Evolutionary conservation across 2,329 filamentous ascomycete genomes (phyloP).

Genomic region (Cladorrhinum sp.): DNA sequence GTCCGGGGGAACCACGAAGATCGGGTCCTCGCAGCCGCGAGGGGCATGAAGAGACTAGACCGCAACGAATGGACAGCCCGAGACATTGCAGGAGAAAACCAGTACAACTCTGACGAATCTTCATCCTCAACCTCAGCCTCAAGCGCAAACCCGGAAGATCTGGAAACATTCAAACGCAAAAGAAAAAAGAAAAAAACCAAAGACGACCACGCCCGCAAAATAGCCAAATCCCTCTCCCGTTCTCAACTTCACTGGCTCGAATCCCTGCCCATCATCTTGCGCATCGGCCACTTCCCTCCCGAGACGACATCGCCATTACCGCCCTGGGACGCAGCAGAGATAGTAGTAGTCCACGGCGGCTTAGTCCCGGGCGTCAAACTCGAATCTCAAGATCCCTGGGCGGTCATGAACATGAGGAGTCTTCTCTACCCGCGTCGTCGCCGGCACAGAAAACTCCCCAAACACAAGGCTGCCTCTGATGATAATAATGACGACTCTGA

Average conservation of each 20-base stretch:
- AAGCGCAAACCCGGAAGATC: not conserved
- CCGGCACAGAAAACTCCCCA: not conserved
- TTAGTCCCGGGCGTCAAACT: slow-evolving; percentile 73
- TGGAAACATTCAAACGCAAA: not conserved
- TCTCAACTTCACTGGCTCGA: slow-evolving; percentile 68
- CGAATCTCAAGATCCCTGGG: slow-evolving; percentile 68
- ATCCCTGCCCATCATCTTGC: slow-evolving; percentile 72
- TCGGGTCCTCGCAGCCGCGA: slow-evolving; percentile 62
- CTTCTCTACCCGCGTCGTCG: slow-evolving; percentile 52
- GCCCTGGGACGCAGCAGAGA: slow-evolving; percentile 38
- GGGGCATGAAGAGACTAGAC: not conserved
- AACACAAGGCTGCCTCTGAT: not conserved
- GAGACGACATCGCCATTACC: slow-evolving; percentile 34
- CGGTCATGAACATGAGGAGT: slow-evolving; percentile 90
- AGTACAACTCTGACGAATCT: slow-evolving; percentile 18
- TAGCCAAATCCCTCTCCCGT: slow-evolving; percentile 49
- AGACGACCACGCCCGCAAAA: slow-evolving; percentile 35
- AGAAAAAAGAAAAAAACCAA: slow-evolving; percentile 1
- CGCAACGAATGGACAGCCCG: not conserved
- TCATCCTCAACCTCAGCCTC: too few relatives aligned
- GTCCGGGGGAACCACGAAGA: slow-evolving; percentile 96
- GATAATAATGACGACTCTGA: not conserved
- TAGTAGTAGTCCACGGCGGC: slow-evolving; percentile 81
- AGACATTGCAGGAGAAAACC: slow-evolving; percentile 38
- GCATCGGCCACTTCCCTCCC: slow-evolving; percentile 59